Conservation (phyloP, 2,329 filamentous ascomycete genomes). For the Endoconidiophora polonica region DNA sequence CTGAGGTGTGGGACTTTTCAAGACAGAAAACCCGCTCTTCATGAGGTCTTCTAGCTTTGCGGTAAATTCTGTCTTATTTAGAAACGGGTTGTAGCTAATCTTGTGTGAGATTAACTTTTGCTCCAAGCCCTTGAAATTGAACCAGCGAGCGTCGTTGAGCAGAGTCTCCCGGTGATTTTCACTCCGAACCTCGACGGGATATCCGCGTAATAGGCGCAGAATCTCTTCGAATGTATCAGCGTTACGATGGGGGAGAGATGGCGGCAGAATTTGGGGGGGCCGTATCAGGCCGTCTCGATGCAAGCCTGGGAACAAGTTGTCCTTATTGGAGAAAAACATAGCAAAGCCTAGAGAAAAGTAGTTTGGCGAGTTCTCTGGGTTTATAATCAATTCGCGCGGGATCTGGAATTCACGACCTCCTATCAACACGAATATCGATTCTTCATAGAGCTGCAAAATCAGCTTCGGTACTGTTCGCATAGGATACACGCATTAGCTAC, state of each 20-base stretch:
- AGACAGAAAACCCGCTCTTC: conserved; percentile 63
- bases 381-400: conserved; percentile 69
- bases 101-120: conserved; percentile 67
- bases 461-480: conserved; percentile 55
- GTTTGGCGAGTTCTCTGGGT: conserved; percentile 81
- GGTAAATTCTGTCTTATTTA: conserved; percentile 55
- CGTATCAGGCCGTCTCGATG: conserved; percentile 63
- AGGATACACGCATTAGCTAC: neutral
- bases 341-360: conserved; percentile 88
- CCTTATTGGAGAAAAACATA: conserved; percentile 66
- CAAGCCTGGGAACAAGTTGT: conserved; percentile 72
- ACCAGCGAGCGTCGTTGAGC: conserved; percentile 77
- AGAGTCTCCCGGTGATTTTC: conserved; percentile 63
- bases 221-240: conserved; percentile 76
- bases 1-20: conserved; percentile 23
- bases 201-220: conserved; percentile 66
- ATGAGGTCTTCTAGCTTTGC: conserved; percentile 75
- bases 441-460: conserved; percentile 79
- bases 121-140: conserved; percentile 81
- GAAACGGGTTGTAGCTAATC: conserved; percentile 57
- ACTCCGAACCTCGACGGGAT: conserved; percentile 59
- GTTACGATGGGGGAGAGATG: conserved; percentile 61
- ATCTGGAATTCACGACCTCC: conserved; percentile 79
- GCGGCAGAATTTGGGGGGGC: conserved; percentile 72
- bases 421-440: conserved; percentile 82